A percentile compares a stretch with the other conserved stretches of the same genome.
These are phyloP conservation scores for Jackrogersella multiformis DNA, from an alignment of 495 filamentous ascomycete species.

Conservation along the genomic window DNA sequence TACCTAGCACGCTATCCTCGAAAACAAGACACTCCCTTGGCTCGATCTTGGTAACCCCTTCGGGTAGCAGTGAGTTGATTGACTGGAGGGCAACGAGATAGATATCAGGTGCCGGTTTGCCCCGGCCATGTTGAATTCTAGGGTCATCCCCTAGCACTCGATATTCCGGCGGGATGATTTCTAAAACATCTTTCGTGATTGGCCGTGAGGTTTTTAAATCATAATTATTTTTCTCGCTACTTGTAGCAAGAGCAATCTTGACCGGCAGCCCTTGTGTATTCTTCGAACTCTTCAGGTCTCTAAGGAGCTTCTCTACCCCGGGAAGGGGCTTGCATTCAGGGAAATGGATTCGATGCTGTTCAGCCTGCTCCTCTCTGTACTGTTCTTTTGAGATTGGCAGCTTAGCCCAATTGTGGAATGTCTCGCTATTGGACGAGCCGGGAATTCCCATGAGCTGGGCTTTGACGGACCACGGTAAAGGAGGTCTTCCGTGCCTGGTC, in stretches of 20 bases:
- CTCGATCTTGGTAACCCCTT: constrained; percentile 37
- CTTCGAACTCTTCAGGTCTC: constrained; percentile 41
- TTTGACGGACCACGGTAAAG: constrained; percentile 82
- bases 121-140: constrained; percentile 72
- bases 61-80: constrained; percentile 70
- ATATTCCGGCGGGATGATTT: constrained; percentile 50
- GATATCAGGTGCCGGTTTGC: constrained; percentile 90
- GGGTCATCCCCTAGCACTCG: constrained; percentile 80
- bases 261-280: constrained; percentile 31
- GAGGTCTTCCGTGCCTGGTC: constrained; percentile 67
- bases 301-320: constrained; percentile 74
- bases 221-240: constrained; percentile 41
- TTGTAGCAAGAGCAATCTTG: constrained; percentile 44
- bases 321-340: constrained; percentile 72
- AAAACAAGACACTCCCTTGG: constrained; percentile 89
- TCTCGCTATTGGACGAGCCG: constrained; percentile 53
- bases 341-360: constrained; percentile 71
- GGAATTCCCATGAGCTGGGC: constrained; percentile 86
- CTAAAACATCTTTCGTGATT: constrained; percentile 37
- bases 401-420: constrained; percentile 73
- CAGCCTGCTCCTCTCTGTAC: constrained; percentile 61
- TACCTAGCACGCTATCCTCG: constrained; percentile 85
- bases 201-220: constrained; percentile 39
- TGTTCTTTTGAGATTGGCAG: constrained; percentile 74
- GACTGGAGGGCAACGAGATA: constrained; percentile 79